Evolutionary conservation across 148 eudicot genomes (phyloP), one percentile per base, ranked within the genome.

Genomic region (Tetragonia tetragonoides): DNA sequence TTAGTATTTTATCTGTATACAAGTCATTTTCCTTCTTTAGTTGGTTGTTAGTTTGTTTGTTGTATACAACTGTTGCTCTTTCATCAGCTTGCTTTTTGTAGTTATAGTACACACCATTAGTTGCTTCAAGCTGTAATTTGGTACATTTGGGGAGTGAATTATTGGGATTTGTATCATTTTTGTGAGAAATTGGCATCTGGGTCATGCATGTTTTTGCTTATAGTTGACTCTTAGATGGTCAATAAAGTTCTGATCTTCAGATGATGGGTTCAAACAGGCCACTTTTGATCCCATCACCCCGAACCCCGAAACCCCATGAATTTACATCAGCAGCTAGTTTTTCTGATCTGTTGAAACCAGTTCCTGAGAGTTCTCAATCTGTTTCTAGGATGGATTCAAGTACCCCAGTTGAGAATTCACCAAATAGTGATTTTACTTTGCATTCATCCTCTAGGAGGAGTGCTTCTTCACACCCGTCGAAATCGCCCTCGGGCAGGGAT

Each of bases 201-300:
- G 81, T 67, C 34, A 71, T 85, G n/a, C 42, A 61, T 82, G 86
- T 66, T 70, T 73, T 77, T 74, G 75, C 72, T 28, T 59, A 23
- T 62, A 23, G 75, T 86, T 84, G 83, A 83, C 42, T 84, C 5
- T 44, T 77, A 67, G 78, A 75, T 78, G 83, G 23, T 82, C 66
- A 39, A 78, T 77, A 23, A 77, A 86, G 11, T 17, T 85, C 7
- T 85, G 89, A 83, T 85, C 75, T 77, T 81, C 53, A 71, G 80
- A 87, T 90, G 87, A 90, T 87, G 93, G 63, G 77, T 74, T 87
- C 86, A 5, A 61, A 85, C 63, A 73, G 85, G 57, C 79, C 88
- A 46, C 81, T 83, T 66, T 85, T 87, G 86, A 87, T 83, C 77
- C 87, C 91, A 72, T 90, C 87, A 7, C 89, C 86, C 51, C 46